These are phyloP conservation scores for Cenchrus fungigraminus DNA, from an alignment of 176 grass and related monocot genomes.

Conservation along the genomic window DNA sequence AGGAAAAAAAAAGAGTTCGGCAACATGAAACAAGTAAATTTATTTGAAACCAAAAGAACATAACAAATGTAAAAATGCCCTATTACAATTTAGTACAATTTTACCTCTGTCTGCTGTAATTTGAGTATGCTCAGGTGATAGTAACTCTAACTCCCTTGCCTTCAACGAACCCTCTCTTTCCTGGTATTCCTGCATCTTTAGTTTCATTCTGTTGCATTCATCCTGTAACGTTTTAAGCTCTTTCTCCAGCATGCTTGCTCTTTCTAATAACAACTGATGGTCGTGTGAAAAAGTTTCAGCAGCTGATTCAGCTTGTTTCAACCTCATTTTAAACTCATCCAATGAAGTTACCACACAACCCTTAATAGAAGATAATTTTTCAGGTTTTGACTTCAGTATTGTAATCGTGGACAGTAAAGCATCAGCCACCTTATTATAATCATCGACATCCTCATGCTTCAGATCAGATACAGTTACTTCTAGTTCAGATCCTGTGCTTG, in stretches of 20 bases:
- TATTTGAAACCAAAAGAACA: slow-evolving; percentile 30
- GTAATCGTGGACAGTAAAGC: slow-evolving; percentile 51
- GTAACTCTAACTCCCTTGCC: slow-evolving; percentile 69
- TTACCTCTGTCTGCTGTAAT: slow-evolving; percentile 63
- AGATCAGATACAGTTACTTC: slow-evolving; percentile 41
- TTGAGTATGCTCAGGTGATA: slow-evolving; percentile 50
- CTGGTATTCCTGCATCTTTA: slow-evolving; percentile 59
- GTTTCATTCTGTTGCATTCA: slow-evolving; percentile 67
- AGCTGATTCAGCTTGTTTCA: slow-evolving; percentile 69
- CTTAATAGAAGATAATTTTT: slow-evolving; percentile 48
- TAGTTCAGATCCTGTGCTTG: slow-evolving; percentile 42
- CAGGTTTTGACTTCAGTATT: slow-evolving; percentile 47
- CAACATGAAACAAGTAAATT: slow-evolving; percentile 41
- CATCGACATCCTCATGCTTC: slow-evolving; percentile 44
- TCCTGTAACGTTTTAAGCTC: slow-evolving; percentile 64
- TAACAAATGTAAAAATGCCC: slow-evolving; percentile 13
- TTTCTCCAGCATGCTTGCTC: slow-evolving; percentile 65
- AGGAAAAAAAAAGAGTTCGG: slow-evolving; percentile 24
- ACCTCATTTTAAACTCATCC: slow-evolving; percentile 57
- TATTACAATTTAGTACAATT: not conserved
- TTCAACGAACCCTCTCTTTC: slow-evolving; percentile 55
- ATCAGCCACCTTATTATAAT: slow-evolving; percentile 52
- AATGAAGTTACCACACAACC: slow-evolving; percentile 41
- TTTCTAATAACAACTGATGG: slow-evolving; percentile 58
- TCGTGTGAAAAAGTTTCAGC: slow-evolving; percentile 68